Evolutionary conservation across 805 yeast genomes (phyloP).

Genomic region (Teunomyces cretensis): DNA sequence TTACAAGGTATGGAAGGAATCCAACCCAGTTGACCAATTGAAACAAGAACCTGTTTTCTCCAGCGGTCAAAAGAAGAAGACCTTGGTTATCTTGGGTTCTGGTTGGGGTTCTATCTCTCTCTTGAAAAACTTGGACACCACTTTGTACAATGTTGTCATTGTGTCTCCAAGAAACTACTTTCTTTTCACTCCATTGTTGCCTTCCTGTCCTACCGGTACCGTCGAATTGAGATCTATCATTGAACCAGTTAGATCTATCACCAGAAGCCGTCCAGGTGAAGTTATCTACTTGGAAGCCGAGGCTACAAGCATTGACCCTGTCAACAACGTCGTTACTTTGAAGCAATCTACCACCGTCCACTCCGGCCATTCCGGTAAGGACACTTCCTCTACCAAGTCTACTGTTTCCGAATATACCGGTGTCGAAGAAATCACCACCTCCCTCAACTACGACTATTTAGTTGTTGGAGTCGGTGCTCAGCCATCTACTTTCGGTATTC

Average conservation of each 20-base stretch:
- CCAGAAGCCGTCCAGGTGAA: slow-evolving; percentile 76
- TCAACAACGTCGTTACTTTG: slow-evolving; percentile 60
- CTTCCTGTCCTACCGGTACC: slow-evolving; percentile 94
- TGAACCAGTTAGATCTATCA: slow-evolving; percentile 87
- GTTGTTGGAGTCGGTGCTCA: slow-evolving; percentile 95
- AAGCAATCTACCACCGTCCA: slow-evolving; percentile 58
- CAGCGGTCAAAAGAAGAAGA: slow-evolving; percentile 63
- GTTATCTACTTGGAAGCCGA: slow-evolving; percentile 87
- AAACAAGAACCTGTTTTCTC: slow-evolving; percentile 58
- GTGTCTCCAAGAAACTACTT: slow-evolving; percentile 95
- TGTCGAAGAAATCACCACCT: slow-evolving; percentile 44
- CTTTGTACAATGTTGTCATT: slow-evolving; percentile 82
- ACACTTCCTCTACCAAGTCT: slow-evolving; percentile 43
- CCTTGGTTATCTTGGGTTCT: slow-evolving; percentile 78
- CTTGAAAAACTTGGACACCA: slow-evolving; percentile 79
- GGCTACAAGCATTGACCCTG: slow-evolving; percentile 80
- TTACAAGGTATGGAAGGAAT: slow-evolving; percentile 62
- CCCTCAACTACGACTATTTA: slow-evolving; percentile 71
- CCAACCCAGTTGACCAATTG: slow-evolving; percentile 57
- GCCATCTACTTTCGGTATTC: slow-evolving; percentile 91
- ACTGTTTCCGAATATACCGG: slow-evolving; percentile 41
- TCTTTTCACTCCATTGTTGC: slow-evolving; percentile 92
- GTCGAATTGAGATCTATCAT: slow-evolving; percentile 86
- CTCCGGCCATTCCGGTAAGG: slow-evolving; percentile 54
- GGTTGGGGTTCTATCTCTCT: slow-evolving; percentile 95